These are phyloP conservation scores for Corchorus olitorius DNA, from an alignment of 345 rosid genomes.

Conservation along the genomic window DNA sequence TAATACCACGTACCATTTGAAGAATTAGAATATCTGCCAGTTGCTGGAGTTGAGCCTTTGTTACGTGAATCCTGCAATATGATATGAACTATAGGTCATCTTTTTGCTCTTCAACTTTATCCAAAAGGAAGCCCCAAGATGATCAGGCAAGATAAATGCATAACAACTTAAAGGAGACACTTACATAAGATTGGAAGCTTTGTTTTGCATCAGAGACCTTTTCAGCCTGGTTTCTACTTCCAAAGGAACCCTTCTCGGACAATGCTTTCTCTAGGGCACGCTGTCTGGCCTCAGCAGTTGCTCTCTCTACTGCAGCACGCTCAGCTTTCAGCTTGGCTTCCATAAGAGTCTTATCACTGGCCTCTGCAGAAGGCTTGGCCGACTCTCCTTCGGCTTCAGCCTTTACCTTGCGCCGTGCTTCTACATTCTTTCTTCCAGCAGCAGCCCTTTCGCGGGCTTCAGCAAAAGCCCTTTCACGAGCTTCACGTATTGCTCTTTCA, in stretches of 20 bases:
- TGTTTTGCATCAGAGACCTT: slow-evolving; percentile 49
- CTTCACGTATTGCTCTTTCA: slow-evolving; percentile 93
- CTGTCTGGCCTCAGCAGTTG: slow-evolving; percentile 86
- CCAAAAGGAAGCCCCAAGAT: slow-evolving; percentile 8
- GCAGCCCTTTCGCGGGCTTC: slow-evolving; percentile 85
- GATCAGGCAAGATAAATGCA: background rate
- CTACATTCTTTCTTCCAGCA: slow-evolving; percentile 64
- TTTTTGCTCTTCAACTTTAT: background rate
- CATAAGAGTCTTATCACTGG: slow-evolving; percentile 48
- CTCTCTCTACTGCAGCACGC: slow-evolving; percentile 96
- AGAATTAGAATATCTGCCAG: slow-evolving; percentile 37
- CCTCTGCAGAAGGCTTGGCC: slow-evolving; percentile 53
- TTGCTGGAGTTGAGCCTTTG: slow-evolving; percentile 48
- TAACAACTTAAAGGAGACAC: slow-evolving; percentile 23
- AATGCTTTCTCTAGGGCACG: slow-evolving; percentile 88
- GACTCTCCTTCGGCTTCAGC: slow-evolving; percentile 58
- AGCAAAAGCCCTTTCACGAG: slow-evolving; percentile 90
- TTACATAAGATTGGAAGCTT: slow-evolving; percentile 49
- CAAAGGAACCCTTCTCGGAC: slow-evolving; percentile 55
- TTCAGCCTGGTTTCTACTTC: slow-evolving; percentile 50
- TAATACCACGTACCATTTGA: slow-evolving; percentile 36
- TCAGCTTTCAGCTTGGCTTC: slow-evolving; percentile 81
- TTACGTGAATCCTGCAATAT: slow-evolving; percentile 64
- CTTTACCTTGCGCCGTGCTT: slow-evolving; percentile 54
- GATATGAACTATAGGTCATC: slow-evolving; percentile 19